phyloP scores from a whole-genome alignment of 2,329 filamentous ascomycete genomes.

The Diaporthe helianthi region DNA sequence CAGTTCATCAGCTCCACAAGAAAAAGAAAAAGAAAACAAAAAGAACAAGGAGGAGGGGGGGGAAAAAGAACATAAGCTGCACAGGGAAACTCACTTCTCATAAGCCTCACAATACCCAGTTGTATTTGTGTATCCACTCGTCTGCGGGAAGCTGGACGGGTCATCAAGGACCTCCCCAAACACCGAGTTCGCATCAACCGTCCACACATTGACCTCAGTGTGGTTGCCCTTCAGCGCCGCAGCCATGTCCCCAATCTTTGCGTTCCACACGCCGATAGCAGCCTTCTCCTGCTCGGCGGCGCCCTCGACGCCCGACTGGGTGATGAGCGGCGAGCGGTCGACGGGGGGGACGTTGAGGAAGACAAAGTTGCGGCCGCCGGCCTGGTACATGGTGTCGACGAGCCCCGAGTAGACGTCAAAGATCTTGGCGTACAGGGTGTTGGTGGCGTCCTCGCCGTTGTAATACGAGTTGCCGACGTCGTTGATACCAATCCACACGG shows the following conservation, averaged over 20 bases:
- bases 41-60: background rate
- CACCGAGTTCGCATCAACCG: conserved; percentile 59
- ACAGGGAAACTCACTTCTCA: conserved; percentile 51
- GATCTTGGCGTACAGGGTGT: conserved; percentile 46
- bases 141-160: conserved; percentile 50
- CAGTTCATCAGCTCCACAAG: background rate
- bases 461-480: conserved; percentile 59
- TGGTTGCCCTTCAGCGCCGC: conserved; percentile 38
- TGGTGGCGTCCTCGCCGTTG: conserved; percentile 40
- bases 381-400: conserved; percentile 53
- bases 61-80: no score
- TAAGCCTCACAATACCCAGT: conserved; percentile 63
- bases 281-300: conserved; percentile 46
- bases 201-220: conserved; percentile 54
- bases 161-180: conserved; percentile 61
- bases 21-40: background rate
- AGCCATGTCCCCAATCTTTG: conserved; percentile 50
- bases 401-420: conserved; percentile 50
- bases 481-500: conserved; percentile 63
- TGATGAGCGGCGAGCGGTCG: conserved; percentile 58
- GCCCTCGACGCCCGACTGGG: conserved; percentile 46
- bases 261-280: conserved; percentile 61
- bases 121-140: conserved; percentile 59
- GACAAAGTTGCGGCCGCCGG: conserved; percentile 62
- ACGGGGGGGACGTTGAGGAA: conserved; percentile 66